These are phyloP conservation scores for Cladobotryum mycophilum DNA, from an alignment of 2,329 filamentous ascomycete genomes.

Conservation along the genomic window DNA sequence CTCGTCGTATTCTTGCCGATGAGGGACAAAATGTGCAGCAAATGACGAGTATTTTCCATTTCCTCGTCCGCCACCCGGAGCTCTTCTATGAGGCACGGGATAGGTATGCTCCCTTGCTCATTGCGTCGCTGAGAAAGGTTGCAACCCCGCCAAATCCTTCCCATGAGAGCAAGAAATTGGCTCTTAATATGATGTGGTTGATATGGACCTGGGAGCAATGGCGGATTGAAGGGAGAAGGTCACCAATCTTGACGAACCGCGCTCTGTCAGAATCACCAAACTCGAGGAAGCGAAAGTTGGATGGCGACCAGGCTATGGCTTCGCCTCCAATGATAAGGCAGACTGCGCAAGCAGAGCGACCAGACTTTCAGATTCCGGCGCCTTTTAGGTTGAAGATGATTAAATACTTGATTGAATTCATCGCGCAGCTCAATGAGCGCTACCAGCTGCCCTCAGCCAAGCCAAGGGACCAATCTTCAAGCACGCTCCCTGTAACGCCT, in stretches of 20 bases:
- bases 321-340: conserved; percentile 46
- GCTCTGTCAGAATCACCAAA: conserved; percentile 63
- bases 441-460: conserved; percentile 70
- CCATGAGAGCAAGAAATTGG: conserved; percentile 85
- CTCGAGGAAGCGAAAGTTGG: conserved; percentile 69
- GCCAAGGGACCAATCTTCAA: conserved; percentile 46
- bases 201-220: conserved; percentile 91
- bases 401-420: conserved; percentile 94
- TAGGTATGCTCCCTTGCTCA: conserved; percentile 82
- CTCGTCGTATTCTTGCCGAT: conserved; percentile 84
- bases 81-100: conserved; percentile 94
- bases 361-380: conserved; percentile 63
- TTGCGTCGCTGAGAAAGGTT: conserved; percentile 82
- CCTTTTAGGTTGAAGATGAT: conserved; percentile 72
- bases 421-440: conserved; percentile 80
- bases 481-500: conserved; percentile 42
- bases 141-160: conserved; percentile 77
- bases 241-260: conserved; percentile 19
- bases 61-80: conserved; percentile 84
- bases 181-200: conserved; percentile 81
- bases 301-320: conserved; percentile 50
- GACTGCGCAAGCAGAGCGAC: conserved; percentile 40
- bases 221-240: conserved; percentile 57
- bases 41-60: conserved; percentile 95
- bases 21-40: conserved; percentile 94